Evolutionary conservation across 495 filamentous ascomycete genomes (phyloP), one percentile per base, ranked within the genome.

Genomic region (Hypoxylon fuscum): DNA sequence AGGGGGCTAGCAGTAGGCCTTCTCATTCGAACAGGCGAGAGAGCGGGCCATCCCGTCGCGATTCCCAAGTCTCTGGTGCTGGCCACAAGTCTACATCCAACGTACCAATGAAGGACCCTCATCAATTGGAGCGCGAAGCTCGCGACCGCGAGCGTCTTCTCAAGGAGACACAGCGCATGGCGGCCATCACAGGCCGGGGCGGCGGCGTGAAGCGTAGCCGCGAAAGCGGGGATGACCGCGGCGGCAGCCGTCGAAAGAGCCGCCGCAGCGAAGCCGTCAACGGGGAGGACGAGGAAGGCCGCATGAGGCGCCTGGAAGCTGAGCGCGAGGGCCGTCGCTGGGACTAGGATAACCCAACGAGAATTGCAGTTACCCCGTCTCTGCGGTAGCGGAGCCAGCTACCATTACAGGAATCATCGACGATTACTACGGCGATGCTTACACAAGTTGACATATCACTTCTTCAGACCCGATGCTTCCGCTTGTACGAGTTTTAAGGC

Each of bases 81-180:
- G 54, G 48, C 10, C 79, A 83, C n/a, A 72, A 70, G 12, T 15
- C 64, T 29, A 14, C 62, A 9, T 31, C 68, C 14, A 15, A 64
- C 12, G 48, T 47, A 14, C 29, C 69, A 21, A 34, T 61, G 7
- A 70, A 73, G 62, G 89, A 96, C 68, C 86, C 88, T 0, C 87
- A 93, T 65, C 88, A 89, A 0, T 76, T 88, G 1, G 92, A 94
- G 68, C 87, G 92, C 12, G 89, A 92, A 70, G 86, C 86, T 10
- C 81, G 90, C 11, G 87, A 92, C 56, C 80, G 89, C 9, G 92
- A 94, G 70, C 81, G 92, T 9, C 72, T 93, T 40, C 78, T 90
- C 5, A 90, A 90, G 59, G 92, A 96, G 71, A 82, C 91, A 44
- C 86, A 93, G 72, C 85, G 89, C 14, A 87, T 91, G 42, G 86